Percentiles rank a stretch among this genome's conserved stretches.
Conservation (phyloP, 1,284 basidiomycete genomes). For the Neolentinus lepideus region DNA sequence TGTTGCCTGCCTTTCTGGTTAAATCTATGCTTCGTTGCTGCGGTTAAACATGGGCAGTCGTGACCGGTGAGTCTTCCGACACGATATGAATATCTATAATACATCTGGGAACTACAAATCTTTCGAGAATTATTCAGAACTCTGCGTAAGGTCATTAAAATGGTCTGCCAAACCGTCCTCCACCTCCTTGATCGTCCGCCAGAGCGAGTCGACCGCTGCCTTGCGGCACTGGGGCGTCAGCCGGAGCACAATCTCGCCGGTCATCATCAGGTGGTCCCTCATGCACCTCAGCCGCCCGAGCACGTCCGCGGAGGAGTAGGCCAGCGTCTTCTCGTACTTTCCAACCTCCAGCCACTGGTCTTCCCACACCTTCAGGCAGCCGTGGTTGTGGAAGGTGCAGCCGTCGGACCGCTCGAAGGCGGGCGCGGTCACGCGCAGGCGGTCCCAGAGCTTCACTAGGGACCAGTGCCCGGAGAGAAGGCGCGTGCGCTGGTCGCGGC, state of each 20-base stretch:
- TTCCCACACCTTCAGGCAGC: conserved; percentile 21
- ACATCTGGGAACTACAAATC: not conserved
- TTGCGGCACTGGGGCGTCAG: conserved; percentile 26
- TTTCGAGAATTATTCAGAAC: not conserved
- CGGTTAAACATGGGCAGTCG: no score
- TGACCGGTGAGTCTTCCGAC: not conserved
- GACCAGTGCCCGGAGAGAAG: conserved; percentile 23
- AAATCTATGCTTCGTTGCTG: no score
- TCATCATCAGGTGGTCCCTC: conserved; percentile 15
- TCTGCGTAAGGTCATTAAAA: conserved; percentile 17
- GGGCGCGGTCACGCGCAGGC: conserved; percentile 16
- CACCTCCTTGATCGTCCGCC: conserved; percentile 17
- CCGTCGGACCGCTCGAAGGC: conserved; percentile 18
- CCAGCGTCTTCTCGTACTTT: conserved; percentile 12
- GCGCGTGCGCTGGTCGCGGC: conserved; percentile 16
- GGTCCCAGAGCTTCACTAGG: conserved; percentile 21
- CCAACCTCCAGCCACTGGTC: conserved; percentile 18
- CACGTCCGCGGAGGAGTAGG: conserved; percentile 17
- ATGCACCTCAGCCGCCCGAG: conserved; percentile 20
- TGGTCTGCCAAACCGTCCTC: conserved; percentile 18
- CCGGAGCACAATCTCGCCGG: conserved; percentile 16
- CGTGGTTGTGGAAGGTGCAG: conserved; percentile 24
- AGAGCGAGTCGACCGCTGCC: conserved; percentile 22
- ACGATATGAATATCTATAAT: not conserved
- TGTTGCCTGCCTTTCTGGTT: no score